Evolutionary conservation across 805 yeast species (phyloP).

Genomic region (Ogataea pini): DNA sequence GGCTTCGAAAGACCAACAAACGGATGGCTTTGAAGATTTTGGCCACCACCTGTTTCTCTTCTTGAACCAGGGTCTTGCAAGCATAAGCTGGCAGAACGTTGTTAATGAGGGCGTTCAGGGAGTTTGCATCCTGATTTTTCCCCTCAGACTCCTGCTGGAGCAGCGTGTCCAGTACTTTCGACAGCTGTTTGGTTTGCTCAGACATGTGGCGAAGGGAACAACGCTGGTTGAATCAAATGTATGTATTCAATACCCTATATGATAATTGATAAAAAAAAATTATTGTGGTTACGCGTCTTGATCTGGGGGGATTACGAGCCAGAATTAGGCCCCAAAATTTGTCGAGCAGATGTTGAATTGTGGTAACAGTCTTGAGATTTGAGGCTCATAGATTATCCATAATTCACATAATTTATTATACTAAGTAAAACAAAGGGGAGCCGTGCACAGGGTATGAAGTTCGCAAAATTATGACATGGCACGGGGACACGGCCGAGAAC

Average conservation of each 20-base stretch:
- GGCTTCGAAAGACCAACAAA: constrained; percentile 25
- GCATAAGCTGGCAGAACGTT: constrained; percentile 33
- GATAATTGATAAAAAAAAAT: neutral
- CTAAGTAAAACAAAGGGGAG: constrained; percentile 1
- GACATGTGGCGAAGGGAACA: constrained; percentile 14
- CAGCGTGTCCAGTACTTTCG: constrained; percentile 31
- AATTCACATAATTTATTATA: constrained; percentile 3
- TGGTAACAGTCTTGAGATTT: too few relatives aligned
- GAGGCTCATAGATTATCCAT: neutral
- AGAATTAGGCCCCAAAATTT: too few relatives aligned
- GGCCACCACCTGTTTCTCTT: constrained; percentile 22
- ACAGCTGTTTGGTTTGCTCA: constrained; percentile 30
- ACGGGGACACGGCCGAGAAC: constrained; percentile 1
- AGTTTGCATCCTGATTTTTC: constrained; percentile 29
- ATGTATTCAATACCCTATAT: neutral
- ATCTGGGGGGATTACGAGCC: neutral
- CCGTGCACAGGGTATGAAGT: neutral
- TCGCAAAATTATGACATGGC: neutral
- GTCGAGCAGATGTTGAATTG: too few relatives aligned
- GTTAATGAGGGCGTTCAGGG: constrained; percentile 31
- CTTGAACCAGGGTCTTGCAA: constrained; percentile 12
- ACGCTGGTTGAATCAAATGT: neutral
- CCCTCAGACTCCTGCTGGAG: constrained; percentile 29
- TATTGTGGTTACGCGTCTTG: constrained; percentile 1
- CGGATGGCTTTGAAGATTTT: constrained; percentile 34